These are phyloP conservation scores for Colletotrichum spaethianum DNA, from an alignment of 2,329 filamentous ascomycete genomes.

Conservation along the genomic window DNA sequence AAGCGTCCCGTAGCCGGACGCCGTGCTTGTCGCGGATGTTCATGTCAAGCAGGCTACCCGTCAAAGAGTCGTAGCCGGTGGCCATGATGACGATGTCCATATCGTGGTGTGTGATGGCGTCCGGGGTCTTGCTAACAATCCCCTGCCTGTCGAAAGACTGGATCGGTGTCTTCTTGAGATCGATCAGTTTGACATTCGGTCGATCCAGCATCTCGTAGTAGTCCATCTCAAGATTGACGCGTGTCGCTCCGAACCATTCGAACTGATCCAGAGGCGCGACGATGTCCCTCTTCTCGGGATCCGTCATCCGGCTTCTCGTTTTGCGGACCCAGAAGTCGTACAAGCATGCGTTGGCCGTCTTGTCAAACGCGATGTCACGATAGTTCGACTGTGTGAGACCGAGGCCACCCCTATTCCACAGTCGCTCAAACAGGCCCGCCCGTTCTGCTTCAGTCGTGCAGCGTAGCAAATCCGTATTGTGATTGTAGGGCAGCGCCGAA, in stretches of 20 bases:
- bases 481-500: not conserved
- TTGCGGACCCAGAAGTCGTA: constrained; percentile 40
- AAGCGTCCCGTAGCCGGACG: constrained; percentile 34
- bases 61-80: constrained; percentile 45
- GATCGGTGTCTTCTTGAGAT: constrained; percentile 27
- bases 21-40: constrained; percentile 43
- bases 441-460: constrained; percentile 55
- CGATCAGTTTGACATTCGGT: constrained; percentile 29
- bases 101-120: not conserved
- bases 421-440: constrained; percentile 56
- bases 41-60: constrained; percentile 44
- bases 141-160: constrained; percentile 7
- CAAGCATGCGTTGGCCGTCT: constrained; percentile 15
- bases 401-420: constrained; percentile 63
- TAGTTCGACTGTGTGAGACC: constrained; percentile 60
- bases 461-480: not conserved
- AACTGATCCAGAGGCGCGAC: constrained; percentile 31
- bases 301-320: constrained; percentile 9
- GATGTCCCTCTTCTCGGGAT: constrained; percentile 31
- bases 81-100: constrained; percentile 41
- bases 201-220: constrained; percentile 40
- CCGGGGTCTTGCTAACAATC: constrained; percentile 15
- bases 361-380: constrained; percentile 8
- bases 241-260: constrained; percentile 12
- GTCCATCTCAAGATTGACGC: constrained; percentile 19